Evolutionary conservation across 139 green algal species (phyloP), one percentile per base, ranked within the genome.

Genomic region (Helicosporidium sp.): DNA sequence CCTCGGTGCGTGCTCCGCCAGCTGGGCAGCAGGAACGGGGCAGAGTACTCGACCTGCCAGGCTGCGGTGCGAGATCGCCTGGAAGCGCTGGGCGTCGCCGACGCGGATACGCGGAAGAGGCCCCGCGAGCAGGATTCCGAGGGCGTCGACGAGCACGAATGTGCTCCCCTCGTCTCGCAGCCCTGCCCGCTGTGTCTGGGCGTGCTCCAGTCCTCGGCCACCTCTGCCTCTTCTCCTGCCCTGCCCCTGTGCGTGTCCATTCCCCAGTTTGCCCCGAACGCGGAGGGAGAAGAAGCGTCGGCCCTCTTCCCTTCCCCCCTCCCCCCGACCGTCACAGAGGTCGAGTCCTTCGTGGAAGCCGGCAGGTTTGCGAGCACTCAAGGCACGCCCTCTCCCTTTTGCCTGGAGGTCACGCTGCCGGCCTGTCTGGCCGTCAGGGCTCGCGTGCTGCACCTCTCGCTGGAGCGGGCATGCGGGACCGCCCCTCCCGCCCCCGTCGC

Each of bases 131-230:
- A n/a, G n/a, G n/a, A n/a, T n/a, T n/a, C n/a, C n/a, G n/a, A n/a
- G n/a, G n/a, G n/a, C n/a, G n/a, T n/a, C n/a, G n/a, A n/a, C n/a
- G n/a, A n/a, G n/a, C n/a, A n/a, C n/a, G n/a, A n/a, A n/a, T n/a
- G n/a, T 37, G 31, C 10, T 10, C 31, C 10, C 31, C 31, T 13
- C 31, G 10, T 37, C 31, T 37, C 31, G 10, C 31, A 1, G 31
- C 10, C 28, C 23, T 62, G 55, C 25, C 48, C 54, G 2, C 22
- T 61, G 25, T 61, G 54, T 40, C 29, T 61, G 2, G 54, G 54
- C 24, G 8, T 54, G 16, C 46, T 61, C 18, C 49, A 47, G 26
- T n/a, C n/a, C n/a, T n/a, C n/a, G n/a, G n/a, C n/a, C n/a, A n/a
- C n/a, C n/a, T n/a, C n/a, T n/a, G n/a, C n/a, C n/a, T n/a, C n/a